A percentile compares a stretch with the other conserved stretches of the same genome.
phyloP scores from a whole-genome alignment of 2,329 filamentous ascomycete species.

The Lasiodiplodia citricola region DNA sequence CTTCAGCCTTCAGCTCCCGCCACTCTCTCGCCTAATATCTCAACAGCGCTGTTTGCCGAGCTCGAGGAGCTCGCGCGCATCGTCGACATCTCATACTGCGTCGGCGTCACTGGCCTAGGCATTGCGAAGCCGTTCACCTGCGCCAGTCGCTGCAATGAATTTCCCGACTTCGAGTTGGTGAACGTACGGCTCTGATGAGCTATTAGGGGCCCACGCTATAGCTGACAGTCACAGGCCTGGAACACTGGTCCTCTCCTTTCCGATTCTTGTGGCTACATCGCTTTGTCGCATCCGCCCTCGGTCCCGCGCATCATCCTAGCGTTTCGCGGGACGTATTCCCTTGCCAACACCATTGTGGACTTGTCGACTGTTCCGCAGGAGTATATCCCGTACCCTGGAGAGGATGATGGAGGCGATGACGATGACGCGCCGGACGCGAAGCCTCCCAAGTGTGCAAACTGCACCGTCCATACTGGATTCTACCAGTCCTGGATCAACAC shows the following conservation, averaged over 20 bases:
- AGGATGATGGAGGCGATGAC: conserved; percentile 47
- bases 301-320: conserved; percentile 76
- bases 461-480: conserved; percentile 92
- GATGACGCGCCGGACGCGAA: conserved; percentile 35
- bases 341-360: conserved; percentile 89
- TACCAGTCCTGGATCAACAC: conserved; percentile 82
- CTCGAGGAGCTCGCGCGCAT: conserved; percentile 89
- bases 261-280: conserved; percentile 93
- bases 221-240: conserved; percentile 65
- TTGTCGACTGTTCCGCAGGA: conserved; percentile 86
- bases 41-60: conserved; percentile 71
- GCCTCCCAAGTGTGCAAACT: conserved; percentile 73
- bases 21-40: conserved; percentile 53
- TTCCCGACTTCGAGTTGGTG: conserved; percentile 77
- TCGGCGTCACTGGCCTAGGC: conserved; percentile 82
- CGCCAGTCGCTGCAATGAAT: conserved; percentile 82
- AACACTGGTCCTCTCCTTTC: conserved; percentile 85
- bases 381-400: conserved; percentile 82
- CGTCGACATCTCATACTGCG: conserved; percentile 94
- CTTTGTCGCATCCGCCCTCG: conserved; percentile 73
- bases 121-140: conserved; percentile 84
- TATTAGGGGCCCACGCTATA: conserved; percentile 26
- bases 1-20: conserved; percentile 29
- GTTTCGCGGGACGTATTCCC: conserved; percentile 92
- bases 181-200: conserved; percentile 42